Conservation (phyloP, 2,329 filamentous ascomycete genomes). For the Fusarium poae region DNA sequence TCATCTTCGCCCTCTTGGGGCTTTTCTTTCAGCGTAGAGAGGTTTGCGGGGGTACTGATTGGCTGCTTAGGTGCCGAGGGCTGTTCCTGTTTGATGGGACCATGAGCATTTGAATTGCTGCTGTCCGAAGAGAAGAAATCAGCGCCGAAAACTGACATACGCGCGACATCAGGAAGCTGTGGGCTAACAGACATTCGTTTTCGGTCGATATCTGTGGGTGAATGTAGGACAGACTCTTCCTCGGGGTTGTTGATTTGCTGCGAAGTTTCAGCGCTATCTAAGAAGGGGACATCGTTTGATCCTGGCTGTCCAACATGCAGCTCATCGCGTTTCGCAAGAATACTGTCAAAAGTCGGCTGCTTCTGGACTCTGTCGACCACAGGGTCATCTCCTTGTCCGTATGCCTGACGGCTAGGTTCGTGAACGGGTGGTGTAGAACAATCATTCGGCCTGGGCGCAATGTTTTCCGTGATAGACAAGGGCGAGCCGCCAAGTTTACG, state of each 20-base stretch:
- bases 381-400: conserved; percentile 11
- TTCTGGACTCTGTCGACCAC: conserved; percentile 26
- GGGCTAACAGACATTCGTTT: conserved; percentile 65
- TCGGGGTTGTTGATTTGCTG: conserved; percentile 8
- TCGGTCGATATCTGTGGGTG: conserved; percentile 34
- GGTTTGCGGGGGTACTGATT: conserved; percentile 4
- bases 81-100: conserved; percentile 34
- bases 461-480: conserved; percentile 68
- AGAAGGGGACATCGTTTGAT: conserved; percentile 7
- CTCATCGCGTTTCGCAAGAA: conserved; percentile 39
- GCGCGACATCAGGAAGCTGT: conserved; percentile 68
- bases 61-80: conserved; percentile 9
- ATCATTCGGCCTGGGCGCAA: conserved; percentile 54
- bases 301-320: conserved; percentile 4
- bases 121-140: conserved; percentile 65
- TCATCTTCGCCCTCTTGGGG: conserved; percentile 9
- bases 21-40: conserved; percentile 20
- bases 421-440: conserved; percentile 47
- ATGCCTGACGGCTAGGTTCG: conserved; percentile 19
- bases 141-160: conserved; percentile 71
- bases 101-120: conserved; percentile 17
- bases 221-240: conserved; percentile 25
- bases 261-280: conserved; percentile 6
- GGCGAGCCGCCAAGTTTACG: conserved; percentile 69
- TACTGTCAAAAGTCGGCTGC: conserved; percentile 42